Percentiles rank a stretch among this genome's conserved stretches.
phyloP scores from a whole-genome alignment of 1,139 yeast species.

The Eremothecium gossypii region DNA sequence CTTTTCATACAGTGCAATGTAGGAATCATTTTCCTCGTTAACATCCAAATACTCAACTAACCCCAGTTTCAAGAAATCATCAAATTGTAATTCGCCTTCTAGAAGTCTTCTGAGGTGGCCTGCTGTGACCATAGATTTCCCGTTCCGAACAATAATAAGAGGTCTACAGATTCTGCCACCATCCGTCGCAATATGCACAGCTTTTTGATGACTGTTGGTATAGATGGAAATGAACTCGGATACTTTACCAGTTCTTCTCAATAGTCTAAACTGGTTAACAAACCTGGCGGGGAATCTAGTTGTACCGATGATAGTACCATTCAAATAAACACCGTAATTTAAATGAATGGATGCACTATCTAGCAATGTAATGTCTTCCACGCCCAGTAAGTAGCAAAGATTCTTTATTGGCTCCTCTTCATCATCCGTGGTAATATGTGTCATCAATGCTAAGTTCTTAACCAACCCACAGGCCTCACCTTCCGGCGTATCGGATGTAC shows the following conservation, averaged over 20 bases:
- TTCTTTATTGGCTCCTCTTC: constrained; percentile 83
- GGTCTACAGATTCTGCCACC: constrained; percentile 99
- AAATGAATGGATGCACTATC: constrained; percentile 81
- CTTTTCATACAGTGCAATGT: constrained; percentile 80
- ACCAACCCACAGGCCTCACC: constrained; percentile 99
- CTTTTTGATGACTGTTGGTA: constrained; percentile 78
- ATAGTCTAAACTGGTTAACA: constrained; percentile 64
- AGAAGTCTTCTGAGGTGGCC: constrained; percentile 56
- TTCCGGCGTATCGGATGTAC: constrained; percentile 99
- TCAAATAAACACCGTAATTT: constrained; percentile 75
- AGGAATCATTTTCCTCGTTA: constrained; percentile 93
- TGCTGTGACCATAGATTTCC: constrained; percentile 60
- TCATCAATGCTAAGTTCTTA: constrained; percentile 92
- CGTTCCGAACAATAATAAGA: constrained; percentile 71
- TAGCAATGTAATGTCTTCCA: constrained; percentile 71
- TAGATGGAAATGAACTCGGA: constrained; percentile 89
- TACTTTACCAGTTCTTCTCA: constrained; percentile 78
- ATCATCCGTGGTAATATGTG: constrained; percentile 97
- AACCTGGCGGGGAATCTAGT: constrained; percentile 79
- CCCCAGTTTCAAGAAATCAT: constrained; percentile 78
- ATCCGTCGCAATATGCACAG: constrained; percentile 96
- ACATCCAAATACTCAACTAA: constrained; percentile 94
- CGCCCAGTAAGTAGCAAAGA: constrained; percentile 75
- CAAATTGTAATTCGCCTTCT: constrained; percentile 70
- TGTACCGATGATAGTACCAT: constrained; percentile 90